Conservation (phyloP, 164 flowering plant genomes). For the Vitis rupestris region DNA sequence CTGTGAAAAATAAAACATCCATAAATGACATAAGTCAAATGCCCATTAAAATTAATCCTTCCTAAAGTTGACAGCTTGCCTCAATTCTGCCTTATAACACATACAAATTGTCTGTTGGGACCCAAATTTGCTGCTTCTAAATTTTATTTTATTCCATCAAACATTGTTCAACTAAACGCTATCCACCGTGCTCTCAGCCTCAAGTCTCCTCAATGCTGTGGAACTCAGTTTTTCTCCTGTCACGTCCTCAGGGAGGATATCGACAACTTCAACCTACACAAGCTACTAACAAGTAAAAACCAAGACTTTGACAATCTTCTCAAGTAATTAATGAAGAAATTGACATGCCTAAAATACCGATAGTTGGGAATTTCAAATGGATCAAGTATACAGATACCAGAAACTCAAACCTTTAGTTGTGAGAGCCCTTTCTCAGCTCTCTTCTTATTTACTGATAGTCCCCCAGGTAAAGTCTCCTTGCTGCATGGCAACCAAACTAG, state of each 20-base stretch:
- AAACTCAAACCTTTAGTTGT: conserved; percentile 57
- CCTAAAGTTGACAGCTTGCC: too few species aligned
- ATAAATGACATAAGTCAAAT: too few species aligned
- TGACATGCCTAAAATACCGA: not conserved
- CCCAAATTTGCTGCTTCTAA: too few species aligned
- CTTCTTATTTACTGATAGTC: conserved; percentile 76
- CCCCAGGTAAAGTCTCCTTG: conserved; percentile 85
- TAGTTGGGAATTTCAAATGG: not conserved
- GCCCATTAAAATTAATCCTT: too few species aligned
- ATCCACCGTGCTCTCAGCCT: conserved; percentile 49
- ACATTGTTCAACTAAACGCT: too few species aligned
- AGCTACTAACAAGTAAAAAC: not conserved
- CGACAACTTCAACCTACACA: conserved; percentile 84
- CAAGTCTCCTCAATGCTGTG: conserved; percentile 59
- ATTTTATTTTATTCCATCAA: too few species aligned
- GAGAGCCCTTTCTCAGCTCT: conserved; percentile 79
- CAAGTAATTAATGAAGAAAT: not conserved
- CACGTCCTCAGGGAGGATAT: conserved; percentile 59
- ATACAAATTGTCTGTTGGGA: too few species aligned
- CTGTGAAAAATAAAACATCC: too few species aligned
- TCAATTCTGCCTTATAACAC: too few species aligned
- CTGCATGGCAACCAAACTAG: conserved; percentile 35
- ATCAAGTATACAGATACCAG: not conserved
- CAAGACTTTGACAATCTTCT: not conserved
- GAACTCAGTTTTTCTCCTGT: conserved; percentile 77